Percentiles rank a stretch among this genome's conserved stretches.
Evolutionary conservation across 2,329 filamentous ascomycete genomes (phyloP).

Genomic region (Hypoxylon sp.): DNA sequence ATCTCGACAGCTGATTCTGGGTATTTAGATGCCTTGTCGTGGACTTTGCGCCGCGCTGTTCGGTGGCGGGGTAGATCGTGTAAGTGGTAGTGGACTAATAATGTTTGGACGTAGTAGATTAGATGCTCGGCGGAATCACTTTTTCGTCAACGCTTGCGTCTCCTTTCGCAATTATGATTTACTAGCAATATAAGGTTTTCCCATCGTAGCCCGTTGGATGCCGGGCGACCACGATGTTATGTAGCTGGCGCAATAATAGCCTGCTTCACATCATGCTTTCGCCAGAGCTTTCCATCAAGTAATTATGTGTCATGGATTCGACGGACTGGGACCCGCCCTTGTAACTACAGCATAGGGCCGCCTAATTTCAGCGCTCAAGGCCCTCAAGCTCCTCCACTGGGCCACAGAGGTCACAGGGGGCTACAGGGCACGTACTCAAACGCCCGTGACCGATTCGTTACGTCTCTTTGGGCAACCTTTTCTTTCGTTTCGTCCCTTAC

Average conservation of each 20-base stretch:
- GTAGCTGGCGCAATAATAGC: conserved; percentile 42
- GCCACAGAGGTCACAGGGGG: conserved; percentile 27
- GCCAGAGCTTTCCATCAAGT: conserved; percentile 54
- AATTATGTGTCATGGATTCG: conserved; percentile 57
- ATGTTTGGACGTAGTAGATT: background rate
- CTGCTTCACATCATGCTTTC: conserved; percentile 50
- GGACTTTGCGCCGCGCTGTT: conserved; percentile 14
- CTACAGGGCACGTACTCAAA: conserved; percentile 29
- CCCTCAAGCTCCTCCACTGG: conserved; percentile 39
- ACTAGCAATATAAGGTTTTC: conserved; percentile 33
- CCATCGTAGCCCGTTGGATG: conserved; percentile 27
- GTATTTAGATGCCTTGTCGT: background rate
- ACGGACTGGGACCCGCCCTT: conserved; percentile 37
- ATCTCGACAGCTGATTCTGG: background rate
- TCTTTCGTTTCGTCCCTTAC: conserved; percentile 9
- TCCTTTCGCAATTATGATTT: conserved; percentile 34
- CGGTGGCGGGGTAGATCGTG: conserved; percentile 20
- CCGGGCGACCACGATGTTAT: conserved; percentile 43
- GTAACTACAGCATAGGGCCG: conserved; percentile 25
- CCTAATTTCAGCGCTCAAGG: conserved; percentile 29
- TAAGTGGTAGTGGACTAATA: conserved; percentile 20
- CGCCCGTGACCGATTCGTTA: conserved; percentile 36
- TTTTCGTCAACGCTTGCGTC: conserved; percentile 35
- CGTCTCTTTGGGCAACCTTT: conserved; percentile 11
- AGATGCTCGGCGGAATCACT: background rate